Conservation (phyloP, 495 filamentous ascomycete species). For the Penicillium lagena region DNA sequence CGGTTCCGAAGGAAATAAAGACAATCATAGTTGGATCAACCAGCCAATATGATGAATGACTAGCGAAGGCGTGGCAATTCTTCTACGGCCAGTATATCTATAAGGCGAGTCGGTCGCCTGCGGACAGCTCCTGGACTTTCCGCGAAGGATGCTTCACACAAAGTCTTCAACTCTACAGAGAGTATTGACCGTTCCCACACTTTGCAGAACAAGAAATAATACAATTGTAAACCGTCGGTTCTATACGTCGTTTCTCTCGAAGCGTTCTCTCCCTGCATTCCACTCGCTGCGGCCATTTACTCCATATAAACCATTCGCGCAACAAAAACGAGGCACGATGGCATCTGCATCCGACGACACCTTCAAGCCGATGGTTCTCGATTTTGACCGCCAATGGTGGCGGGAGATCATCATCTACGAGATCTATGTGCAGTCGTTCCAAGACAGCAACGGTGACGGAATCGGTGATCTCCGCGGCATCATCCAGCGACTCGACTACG, state of each 20-base stretch:
- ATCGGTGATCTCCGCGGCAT: slow-evolving; percentile 61
- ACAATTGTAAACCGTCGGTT: not conserved
- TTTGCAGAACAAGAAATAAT: not conserved
- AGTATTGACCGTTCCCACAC: not conserved
- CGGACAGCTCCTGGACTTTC: not conserved
- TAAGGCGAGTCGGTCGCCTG: not conserved
- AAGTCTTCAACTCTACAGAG: not conserved
- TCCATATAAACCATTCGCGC: too few species aligned
- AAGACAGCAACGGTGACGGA: slow-evolving; percentile 57
- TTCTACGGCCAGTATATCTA: not conserved
- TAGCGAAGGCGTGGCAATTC: not conserved
- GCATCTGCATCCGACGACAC: not conserved
- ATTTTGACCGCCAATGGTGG: slow-evolving; percentile 14
- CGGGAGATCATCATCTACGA: slow-evolving; percentile 22
- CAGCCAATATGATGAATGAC: not conserved
- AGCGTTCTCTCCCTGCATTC: too few species aligned
- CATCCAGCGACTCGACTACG: slow-evolving; percentile 53
- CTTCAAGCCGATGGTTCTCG: not conserved
- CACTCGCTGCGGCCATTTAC: too few species aligned
- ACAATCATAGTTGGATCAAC: not conserved
- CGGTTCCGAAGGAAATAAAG: not conserved
- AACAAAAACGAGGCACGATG: not conserved
- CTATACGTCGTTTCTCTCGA: not conserved
- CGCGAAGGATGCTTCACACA: not conserved
- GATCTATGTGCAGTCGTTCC: slow-evolving; percentile 38